phyloP scores from a whole-genome alignment of 169 alveolate species.

The Besnoitia besnoiti region DNA sequence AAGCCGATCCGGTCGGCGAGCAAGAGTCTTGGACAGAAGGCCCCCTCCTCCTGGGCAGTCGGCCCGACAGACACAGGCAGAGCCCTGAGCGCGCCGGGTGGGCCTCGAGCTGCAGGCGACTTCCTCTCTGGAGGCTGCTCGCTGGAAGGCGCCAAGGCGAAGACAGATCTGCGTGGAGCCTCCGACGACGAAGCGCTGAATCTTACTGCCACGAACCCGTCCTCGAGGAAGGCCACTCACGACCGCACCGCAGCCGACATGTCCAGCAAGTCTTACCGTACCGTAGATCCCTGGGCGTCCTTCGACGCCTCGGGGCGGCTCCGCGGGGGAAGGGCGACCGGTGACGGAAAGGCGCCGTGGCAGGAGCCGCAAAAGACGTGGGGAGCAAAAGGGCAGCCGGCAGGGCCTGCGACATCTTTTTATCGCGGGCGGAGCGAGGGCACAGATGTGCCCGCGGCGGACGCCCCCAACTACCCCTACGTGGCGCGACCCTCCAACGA shows the following conservation, averaged over 20 bases:
- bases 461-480: background rate
- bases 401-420: background rate
- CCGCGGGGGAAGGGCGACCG: too few species aligned
- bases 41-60: too few species aligned
- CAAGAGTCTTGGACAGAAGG: background rate
- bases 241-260: background rate
- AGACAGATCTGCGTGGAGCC: too few species aligned
- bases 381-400: background rate
- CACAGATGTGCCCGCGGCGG: too few species aligned
- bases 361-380: background rate
- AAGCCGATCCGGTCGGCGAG: conserved; percentile 13
- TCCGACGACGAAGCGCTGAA: background rate
- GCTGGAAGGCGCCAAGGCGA: too few species aligned
- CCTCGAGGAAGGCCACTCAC: background rate
- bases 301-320: too few species aligned
- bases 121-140: too few species aligned
- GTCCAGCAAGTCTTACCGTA: background rate
- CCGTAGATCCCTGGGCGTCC: background rate
- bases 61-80: too few species aligned
- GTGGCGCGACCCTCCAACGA: background rate
- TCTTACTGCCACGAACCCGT: background rate
- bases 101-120: too few species aligned
- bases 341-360: too few species aligned
- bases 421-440: background rate
- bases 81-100: too few species aligned